phyloP scores from a whole-genome alignment of 2,329 filamentous ascomycete species.

The Penicillium sp. region DNA sequence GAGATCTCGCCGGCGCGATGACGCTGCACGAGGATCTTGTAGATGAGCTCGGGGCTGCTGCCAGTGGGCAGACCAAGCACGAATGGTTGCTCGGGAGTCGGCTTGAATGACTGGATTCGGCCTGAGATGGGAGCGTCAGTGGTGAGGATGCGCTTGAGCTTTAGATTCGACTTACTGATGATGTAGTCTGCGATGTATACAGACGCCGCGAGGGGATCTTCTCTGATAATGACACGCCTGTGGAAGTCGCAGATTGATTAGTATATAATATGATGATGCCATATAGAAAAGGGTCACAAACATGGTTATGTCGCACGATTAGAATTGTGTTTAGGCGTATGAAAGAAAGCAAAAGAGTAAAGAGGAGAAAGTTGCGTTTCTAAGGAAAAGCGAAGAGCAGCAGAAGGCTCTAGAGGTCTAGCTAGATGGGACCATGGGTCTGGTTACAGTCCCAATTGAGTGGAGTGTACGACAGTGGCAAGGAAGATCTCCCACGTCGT shows the following conservation, averaged over 20 bases:
- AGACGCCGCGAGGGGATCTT: constrained; percentile 65
- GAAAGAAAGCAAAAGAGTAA: constrained; percentile 1
- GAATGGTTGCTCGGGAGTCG: constrained; percentile 69
- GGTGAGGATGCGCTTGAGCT: too few relatives aligned
- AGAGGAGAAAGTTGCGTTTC: neutral
- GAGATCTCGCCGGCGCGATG: constrained; percentile 59
- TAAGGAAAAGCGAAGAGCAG: constrained; percentile 5
- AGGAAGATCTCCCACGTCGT: constrained; percentile 16
- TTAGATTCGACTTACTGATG: constrained; percentile 51
- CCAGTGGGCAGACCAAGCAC: constrained; percentile 80
- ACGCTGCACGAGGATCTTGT: constrained; percentile 64
- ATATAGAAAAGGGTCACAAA: constrained; percentile 13
- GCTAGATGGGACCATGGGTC: constrained; percentile 14
- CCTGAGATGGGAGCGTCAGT: constrained; percentile 43
- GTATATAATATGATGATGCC: neutral
- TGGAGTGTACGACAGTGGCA: constrained; percentile 26
- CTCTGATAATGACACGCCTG: constrained; percentile 81
- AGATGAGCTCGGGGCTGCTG: constrained; percentile 73
- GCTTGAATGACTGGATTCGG: constrained; percentile 72
- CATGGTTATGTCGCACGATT: constrained; percentile 34
- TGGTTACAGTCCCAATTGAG: constrained; percentile 21
- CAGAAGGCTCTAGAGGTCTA: neutral
- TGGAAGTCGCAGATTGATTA: constrained; percentile 11
- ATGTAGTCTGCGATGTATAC: constrained; percentile 78
- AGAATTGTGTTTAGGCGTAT: constrained; percentile 2